Base-by-base conservation (phyloP, 768 basidiomycete species). In the Leccinum rimulosum region DNA sequence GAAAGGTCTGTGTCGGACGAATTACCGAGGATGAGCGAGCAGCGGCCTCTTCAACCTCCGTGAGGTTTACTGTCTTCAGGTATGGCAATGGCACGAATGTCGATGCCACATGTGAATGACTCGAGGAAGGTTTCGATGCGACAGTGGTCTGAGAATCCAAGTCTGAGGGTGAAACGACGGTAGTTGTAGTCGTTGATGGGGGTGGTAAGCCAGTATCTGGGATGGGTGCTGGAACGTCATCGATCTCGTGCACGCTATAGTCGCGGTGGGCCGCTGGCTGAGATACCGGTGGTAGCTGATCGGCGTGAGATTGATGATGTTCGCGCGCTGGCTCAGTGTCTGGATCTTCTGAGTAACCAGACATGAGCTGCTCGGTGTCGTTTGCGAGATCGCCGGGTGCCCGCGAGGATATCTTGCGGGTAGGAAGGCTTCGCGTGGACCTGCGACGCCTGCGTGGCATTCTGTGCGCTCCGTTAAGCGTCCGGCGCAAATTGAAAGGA, bases 141-240 rank as follows among this genome's bases (percentile, higher is more conserved):
- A 67, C 68, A 36, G 68, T 63, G 31, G 70, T 17, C 54, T 51
- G 52, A 57, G 74, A 67, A 45, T 73, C 61, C 14, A 33, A 22
- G n/a, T 67, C 56, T 3, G 63, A 30, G n/a, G 58, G 22, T 4
- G 55, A 50, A 50, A 50, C 43, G 43, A 52, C 19, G n/a, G 57
- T 50, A n/a, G 57, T 50, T 22, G 59, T 50, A 28, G 61, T 56
- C 50, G 35, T 52, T 52, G 65, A 67, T 49, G 60, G 74, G 53
- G 59, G 73, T 63, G 55, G 73, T 60, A 60, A 64, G 60, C 63
- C 74, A 57, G 70, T 75, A 63, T 63, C 73, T 68, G 62, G 71
- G 60, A 65, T 60, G 15, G 71, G 71, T 54, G 61, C 66, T n/a
- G 73, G 69, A 40, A 64, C 69, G 22, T 74, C 57, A 50, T 60